Evolutionary conservation across 805 yeast species (phyloP).

Genomic region (Grigorovia humatica): DNA sequence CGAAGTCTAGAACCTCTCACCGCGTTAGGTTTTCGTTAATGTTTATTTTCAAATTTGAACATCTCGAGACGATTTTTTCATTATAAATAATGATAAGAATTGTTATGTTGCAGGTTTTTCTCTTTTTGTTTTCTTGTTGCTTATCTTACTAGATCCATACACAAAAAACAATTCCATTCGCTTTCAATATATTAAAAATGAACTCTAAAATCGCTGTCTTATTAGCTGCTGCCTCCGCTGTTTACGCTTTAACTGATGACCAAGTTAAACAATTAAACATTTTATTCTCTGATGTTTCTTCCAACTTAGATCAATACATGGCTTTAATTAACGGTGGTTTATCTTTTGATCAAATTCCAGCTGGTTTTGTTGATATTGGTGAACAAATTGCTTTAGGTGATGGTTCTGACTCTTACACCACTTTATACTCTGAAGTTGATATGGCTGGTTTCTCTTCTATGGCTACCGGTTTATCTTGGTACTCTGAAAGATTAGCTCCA

Average conservation of each 20-base stretch:
- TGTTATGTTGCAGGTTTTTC: not conserved
- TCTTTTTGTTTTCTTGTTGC: not conserved
- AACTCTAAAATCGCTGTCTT: constrained; percentile 12
- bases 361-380: constrained; percentile 16
- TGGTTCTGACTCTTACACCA: constrained; percentile 25
- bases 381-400: constrained; percentile 20
- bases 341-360: constrained; percentile 12
- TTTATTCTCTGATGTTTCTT: constrained; percentile 14
- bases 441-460: constrained; percentile 17
- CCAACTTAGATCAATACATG: constrained; percentile 12
- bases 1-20: not conserved
- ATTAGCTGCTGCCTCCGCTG: constrained; percentile 15
- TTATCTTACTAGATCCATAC: not conserved
- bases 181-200: constrained; percentile 5
- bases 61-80: not conserved
- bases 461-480: constrained; percentile 30
- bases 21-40: not conserved
- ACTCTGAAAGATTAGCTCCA: constrained; percentile 21
- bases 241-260: constrained; percentile 11
- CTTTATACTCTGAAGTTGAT: constrained; percentile 25
- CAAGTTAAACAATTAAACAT: constrained; percentile 16
- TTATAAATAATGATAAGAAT: not conserved
- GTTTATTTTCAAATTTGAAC: not conserved
- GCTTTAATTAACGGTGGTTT: constrained; percentile 10
- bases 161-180: constrained; percentile 7